A percentile compares a stretch with the other conserved stretches of the same genome.
phyloP scores from a whole-genome alignment of 2,329 filamentous ascomycete genomes.

The Paracorniculantispora psalliotae region DNA sequence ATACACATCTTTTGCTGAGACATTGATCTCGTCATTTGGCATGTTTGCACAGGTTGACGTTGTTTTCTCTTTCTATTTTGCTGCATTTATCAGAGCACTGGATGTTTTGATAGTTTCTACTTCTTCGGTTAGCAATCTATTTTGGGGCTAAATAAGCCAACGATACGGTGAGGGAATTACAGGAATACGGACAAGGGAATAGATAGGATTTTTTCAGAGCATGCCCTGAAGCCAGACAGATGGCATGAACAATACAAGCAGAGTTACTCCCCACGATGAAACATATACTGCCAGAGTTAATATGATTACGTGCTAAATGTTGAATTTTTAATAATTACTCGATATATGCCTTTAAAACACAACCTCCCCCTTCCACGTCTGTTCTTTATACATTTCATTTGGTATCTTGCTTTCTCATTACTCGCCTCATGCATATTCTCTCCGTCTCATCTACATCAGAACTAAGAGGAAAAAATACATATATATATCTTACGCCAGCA shows the following conservation, averaged over 20 bases:
- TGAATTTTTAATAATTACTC: not conserved
- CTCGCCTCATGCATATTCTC: not conserved
- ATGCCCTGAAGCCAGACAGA: not conserved
- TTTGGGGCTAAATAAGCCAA: no score
- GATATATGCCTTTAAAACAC: not conserved
- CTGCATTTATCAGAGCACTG: not conserved
- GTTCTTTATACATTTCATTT: not conserved
- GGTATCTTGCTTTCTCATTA: not conserved
- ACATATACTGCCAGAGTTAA: not conserved
- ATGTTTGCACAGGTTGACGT: not conserved
- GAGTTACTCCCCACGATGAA: not conserved
- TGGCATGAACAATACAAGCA: not conserved
- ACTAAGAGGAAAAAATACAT: not conserved
- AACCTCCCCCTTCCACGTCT: not conserved
- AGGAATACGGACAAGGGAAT: no score
- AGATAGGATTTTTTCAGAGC: not conserved
- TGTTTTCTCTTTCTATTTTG: not conserved
- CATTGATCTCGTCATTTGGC: not conserved
- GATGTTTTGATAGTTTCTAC: not conserved
- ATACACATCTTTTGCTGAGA: not conserved
- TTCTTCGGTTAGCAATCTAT: no score
- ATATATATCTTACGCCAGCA: constrained; percentile 28
- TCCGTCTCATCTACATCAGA: not conserved
- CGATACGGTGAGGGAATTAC: no score
- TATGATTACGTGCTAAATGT: not conserved